These are phyloP conservation scores for Hericium erinaceus DNA, from an alignment of 768 basidiomycete species.

Conservation along the genomic window DNA sequence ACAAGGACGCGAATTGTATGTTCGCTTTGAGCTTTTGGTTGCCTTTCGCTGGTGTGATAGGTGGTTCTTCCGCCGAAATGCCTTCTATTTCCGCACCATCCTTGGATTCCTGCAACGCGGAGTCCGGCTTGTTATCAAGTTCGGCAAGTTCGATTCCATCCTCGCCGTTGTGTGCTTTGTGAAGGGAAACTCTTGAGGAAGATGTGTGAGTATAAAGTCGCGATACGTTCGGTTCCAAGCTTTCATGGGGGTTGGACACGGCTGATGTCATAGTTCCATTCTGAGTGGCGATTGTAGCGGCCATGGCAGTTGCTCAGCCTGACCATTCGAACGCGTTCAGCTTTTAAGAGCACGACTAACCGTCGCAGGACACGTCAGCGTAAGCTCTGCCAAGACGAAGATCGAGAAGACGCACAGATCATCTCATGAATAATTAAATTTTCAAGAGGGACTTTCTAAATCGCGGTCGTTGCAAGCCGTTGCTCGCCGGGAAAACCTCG, in stretches of 20 bases:
- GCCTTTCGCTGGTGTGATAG: neutral
- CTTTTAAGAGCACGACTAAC: too few relatives aligned
- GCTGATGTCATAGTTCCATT: neutral
- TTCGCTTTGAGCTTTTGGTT: neutral
- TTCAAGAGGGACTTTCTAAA: too few relatives aligned
- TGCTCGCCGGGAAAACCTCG: too few relatives aligned
- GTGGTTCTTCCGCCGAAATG: neutral
- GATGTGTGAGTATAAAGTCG: neutral
- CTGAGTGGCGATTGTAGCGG: neutral
- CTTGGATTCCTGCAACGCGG: neutral
- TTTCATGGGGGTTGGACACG: neutral
- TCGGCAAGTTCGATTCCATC: neutral
- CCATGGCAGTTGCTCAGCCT: too few relatives aligned
- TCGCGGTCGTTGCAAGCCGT: too few relatives aligned
- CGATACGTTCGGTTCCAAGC: neutral
- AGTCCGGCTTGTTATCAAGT: too few relatives aligned
- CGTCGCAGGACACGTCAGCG: too few relatives aligned
- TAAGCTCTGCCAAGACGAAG: too few relatives aligned
- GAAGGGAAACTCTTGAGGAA: neutral
- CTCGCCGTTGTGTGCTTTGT: neutral
- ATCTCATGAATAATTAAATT: too few relatives aligned
- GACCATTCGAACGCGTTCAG: too few relatives aligned
- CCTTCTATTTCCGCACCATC: neutral
- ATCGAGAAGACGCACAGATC: too few relatives aligned
- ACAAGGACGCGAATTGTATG: neutral